phyloP scores from a whole-genome alignment of 371 early-diverging fungal species.

The Mucor velutinosus region DNA sequence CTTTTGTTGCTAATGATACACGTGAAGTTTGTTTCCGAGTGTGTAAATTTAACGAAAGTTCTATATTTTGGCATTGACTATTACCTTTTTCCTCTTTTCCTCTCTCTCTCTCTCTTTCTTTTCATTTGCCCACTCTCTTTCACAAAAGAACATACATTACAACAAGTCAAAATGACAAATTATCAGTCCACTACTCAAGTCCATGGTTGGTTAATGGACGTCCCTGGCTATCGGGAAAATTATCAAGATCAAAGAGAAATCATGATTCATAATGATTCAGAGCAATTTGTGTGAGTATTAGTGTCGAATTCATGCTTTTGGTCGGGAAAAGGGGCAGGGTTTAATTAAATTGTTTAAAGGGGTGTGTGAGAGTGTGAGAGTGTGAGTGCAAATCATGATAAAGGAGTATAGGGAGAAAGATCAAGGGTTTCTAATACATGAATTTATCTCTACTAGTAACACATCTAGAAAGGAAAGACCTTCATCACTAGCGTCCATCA shows the following conservation, averaged over 20 bases:
- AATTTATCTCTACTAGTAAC: background rate
- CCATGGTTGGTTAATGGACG: slow-evolving; percentile 29
- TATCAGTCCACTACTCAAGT: slow-evolving; percentile 10
- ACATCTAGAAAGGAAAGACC: slow-evolving; percentile 25
- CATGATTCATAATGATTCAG: background rate
- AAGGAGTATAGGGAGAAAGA: slow-evolving; percentile 7
- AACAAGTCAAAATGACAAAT: slow-evolving; percentile 5
- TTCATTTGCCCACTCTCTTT: background rate
- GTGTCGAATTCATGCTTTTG: background rate
- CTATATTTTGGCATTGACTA: background rate
- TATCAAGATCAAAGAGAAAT: slow-evolving; percentile 1
- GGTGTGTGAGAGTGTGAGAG: background rate
- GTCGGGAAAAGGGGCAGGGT: slow-evolving; percentile 6
- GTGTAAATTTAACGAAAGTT: background rate
- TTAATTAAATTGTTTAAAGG: slow-evolving; percentile 3
- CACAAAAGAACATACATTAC: background rate
- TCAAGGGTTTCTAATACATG: background rate
- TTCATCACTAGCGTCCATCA: slow-evolving; percentile 39
- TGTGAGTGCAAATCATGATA: background rate
- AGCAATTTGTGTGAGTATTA: background rate
- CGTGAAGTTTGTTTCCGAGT: slow-evolving; percentile 25
- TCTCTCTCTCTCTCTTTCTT: slow-evolving; percentile 8
- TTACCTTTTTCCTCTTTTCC: background rate
- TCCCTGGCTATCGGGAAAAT: slow-evolving; percentile 21
- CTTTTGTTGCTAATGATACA: slow-evolving; percentile 11